Conservation (phyloP, 352 stramenopile species). For the Aphanomyces invadans region DNA sequence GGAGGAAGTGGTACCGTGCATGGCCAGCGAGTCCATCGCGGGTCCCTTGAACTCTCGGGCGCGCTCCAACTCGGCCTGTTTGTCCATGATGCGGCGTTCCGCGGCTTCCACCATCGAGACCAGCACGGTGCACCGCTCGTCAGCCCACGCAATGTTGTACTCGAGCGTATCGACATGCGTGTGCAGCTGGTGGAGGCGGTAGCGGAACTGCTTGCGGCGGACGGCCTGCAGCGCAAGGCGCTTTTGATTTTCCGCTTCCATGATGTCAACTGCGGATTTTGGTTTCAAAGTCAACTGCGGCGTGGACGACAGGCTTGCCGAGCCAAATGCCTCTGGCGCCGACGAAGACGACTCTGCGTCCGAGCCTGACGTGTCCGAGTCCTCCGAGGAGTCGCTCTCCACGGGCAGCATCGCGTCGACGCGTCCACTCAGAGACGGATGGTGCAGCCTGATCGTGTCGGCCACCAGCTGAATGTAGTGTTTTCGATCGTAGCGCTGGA, state of each 20-base stretch:
- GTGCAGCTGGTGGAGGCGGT: constrained; percentile 53
- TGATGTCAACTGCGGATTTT: constrained; percentile 28
- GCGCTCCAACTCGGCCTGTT: constrained; percentile 66
- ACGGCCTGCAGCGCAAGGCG: constrained; percentile 38
- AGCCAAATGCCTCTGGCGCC: neutral
- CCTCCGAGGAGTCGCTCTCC: neutral
- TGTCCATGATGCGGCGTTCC: constrained; percentile 63
- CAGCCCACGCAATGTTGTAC: constrained; percentile 76
- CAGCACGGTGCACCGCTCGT: constrained; percentile 55
- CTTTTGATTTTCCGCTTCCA: constrained; percentile 26
- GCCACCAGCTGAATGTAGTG: constrained; percentile 67
- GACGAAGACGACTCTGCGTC: neutral
- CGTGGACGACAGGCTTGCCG: no score
- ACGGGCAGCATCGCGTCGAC: constrained; percentile 42
- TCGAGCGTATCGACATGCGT: constrained; percentile 46
- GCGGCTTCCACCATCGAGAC: constrained; percentile 58
- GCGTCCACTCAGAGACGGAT: constrained; percentile 43
- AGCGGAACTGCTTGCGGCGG: constrained; percentile 66
- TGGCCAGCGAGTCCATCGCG: constrained; percentile 58
- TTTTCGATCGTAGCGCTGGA: constrained; percentile 64
- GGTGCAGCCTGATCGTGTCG: constrained; percentile 45
- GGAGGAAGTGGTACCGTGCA: constrained; percentile 10
- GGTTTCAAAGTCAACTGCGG: constrained; percentile 9
- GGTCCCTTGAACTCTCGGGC: constrained; percentile 53
- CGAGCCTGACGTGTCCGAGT: constrained; percentile 20